Evolutionary conservation across 495 filamentous ascomycete genomes (phyloP), one percentile per base, ranked within the genome.

Genomic region (Hypoxylon cercidicola): DNA sequence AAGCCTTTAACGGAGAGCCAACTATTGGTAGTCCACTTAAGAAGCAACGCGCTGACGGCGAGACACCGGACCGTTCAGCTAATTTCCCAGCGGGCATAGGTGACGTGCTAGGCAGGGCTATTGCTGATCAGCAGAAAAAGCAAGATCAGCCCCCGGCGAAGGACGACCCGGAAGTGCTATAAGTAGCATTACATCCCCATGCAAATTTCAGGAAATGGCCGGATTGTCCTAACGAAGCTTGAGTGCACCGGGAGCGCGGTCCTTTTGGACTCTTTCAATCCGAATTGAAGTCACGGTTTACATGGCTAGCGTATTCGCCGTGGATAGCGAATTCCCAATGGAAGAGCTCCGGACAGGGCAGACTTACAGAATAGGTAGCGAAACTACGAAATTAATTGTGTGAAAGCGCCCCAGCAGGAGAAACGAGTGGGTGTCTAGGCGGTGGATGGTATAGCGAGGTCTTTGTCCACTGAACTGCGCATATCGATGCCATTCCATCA

Each of bases 21-120:
- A 81, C 85, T 20, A 73, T 94, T 18, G 92, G 90, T 16, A 93
- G 90, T 62, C 93, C 93, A 12, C 77, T 93, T 72, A 97, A 97
- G 78, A 93, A 91, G 74, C 89, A 92, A 18, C 81, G 93, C 15
- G 86, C 93, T 25, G 84, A 88, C 25, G 85, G 81, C 59, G 83
- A 87, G n/a, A 71, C 83, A 39, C 75, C 78, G 37, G 77, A 81
- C 62, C 73, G 83, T 20, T 78, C 85, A 18, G 77, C 76, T 16
- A 73, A 62, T 19, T 80, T 82, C 55, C 74, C 78, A 18, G 63
- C 76, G 0, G 78, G 74, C 12, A 66, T 82, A 40, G 79, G 80
- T 40, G 78, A 81, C 66, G 71, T 82, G 50, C 70, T 81, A 48
- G 76, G 77, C 21, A 79, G 79, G 64, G 76, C 79, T 54, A 70